A percentile compares a stretch with the other conserved stretches of the same genome.
Evolutionary conservation across 371 early-diverging fungal genomes (phyloP).

Genomic region (Haplosporangium sp.): DNA sequence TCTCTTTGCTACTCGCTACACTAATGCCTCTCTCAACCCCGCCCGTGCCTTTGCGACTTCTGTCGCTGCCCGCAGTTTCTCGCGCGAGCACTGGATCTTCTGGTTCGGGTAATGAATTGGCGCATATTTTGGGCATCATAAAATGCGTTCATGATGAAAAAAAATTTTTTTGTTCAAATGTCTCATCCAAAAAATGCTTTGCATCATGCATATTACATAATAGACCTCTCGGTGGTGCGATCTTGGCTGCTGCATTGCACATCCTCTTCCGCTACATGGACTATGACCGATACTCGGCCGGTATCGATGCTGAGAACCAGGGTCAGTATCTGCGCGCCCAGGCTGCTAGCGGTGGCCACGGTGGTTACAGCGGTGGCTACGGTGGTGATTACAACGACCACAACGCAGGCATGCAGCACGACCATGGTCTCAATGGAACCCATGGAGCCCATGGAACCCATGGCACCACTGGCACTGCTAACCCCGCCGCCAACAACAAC

Average conservation of each 20-base stretch:
- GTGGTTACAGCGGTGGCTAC: too few species aligned
- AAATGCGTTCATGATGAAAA: neutral
- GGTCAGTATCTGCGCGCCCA: conserved; percentile 33
- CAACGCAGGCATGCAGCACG: neutral
- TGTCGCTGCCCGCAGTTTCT: conserved; percentile 61
- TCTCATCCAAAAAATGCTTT: neutral
- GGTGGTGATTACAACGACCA: neutral
- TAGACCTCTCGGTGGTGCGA: conserved; percentile 50
- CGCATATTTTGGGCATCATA: neutral
- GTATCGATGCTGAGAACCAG: conserved; percentile 39
- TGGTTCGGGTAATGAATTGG: conserved; percentile 65
- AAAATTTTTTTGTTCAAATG: neutral
- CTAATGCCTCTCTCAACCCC: conserved; percentile 73
- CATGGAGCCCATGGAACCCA: neutral
- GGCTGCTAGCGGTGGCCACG: too few species aligned
- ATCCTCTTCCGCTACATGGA: conserved; percentile 50
- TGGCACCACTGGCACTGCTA: neutral
- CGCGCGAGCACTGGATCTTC: conserved; percentile 65
- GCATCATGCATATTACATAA: neutral
- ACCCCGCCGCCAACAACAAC: neutral
- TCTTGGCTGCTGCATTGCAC: conserved; percentile 54
- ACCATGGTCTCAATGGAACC: too few species aligned
- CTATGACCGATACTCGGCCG: conserved; percentile 29
- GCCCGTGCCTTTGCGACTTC: conserved; percentile 71
- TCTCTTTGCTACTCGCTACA: conserved; percentile 59